These are phyloP conservation scores for Pelargonium nanum DNA, from an alignment of 345 rosid genomes.

Conservation along the genomic window DNA sequence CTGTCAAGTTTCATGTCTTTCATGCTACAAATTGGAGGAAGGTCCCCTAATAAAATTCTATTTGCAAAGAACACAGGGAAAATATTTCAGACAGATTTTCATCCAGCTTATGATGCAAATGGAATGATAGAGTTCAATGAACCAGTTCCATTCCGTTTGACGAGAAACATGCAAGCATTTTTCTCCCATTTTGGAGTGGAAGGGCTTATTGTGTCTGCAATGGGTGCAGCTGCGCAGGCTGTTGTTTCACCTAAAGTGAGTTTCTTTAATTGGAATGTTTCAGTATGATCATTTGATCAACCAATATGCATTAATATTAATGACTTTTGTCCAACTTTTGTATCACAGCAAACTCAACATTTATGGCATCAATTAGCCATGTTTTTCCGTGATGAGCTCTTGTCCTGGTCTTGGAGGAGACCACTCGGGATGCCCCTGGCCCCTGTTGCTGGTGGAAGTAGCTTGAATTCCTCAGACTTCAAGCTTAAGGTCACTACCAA, in stretches of 20 bases:
- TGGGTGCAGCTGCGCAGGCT: constrained; percentile 94
- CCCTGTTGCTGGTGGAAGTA: constrained; percentile 49
- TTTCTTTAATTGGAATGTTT: not conserved
- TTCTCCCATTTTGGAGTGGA: constrained; percentile 96
- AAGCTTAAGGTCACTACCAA: constrained; percentile 67
- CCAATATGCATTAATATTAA: too few relatives aligned
- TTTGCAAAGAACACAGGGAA: constrained; percentile 98
- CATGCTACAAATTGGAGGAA: constrained; percentile 95
- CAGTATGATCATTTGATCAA: not conserved
- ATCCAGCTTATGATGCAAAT: constrained; percentile 80
- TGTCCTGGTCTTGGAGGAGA: constrained; percentile 95
- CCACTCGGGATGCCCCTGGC: constrained; percentile 65
- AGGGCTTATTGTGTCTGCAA: constrained; percentile 91
- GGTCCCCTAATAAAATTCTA: constrained; percentile 92
- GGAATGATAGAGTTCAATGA: constrained; percentile 92
- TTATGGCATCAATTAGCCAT: constrained; percentile 90
- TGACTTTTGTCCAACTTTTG: not conserved
- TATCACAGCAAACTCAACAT: constrained; percentile 75
- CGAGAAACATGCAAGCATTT: constrained; percentile 96
- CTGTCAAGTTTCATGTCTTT: constrained; percentile 97
- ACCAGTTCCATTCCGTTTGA: constrained; percentile 93
- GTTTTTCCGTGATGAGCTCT: constrained; percentile 94
- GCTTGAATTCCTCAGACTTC: constrained; percentile 63
- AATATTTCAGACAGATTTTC: constrained; percentile 94
- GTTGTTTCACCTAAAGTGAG: constrained; percentile 79